phyloP scores from a whole-genome alignment of 345 rosid species.

The Heritiera fomes region DNA sequence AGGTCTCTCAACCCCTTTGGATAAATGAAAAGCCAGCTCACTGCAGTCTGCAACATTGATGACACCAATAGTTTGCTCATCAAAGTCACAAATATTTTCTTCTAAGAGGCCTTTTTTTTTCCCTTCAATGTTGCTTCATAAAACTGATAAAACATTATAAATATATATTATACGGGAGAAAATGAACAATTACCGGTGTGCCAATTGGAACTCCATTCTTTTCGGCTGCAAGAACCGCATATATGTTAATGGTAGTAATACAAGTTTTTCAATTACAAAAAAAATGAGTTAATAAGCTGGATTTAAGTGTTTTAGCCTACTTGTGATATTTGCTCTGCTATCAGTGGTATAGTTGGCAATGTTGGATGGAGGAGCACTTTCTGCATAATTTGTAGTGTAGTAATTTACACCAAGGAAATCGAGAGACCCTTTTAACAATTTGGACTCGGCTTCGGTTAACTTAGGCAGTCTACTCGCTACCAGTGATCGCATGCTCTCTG shows the following conservation, averaged over 20 bases:
- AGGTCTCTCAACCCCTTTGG: conserved; percentile 40
- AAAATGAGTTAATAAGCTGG: neutral
- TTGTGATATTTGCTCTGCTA: conserved; percentile 2
- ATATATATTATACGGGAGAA: neutral
- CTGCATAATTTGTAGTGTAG: conserved; percentile 39
- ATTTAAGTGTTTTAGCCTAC: neutral
- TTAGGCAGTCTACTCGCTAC: conserved; percentile 57
- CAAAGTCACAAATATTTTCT: neutral
- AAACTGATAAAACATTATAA: neutral
- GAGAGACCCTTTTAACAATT: conserved; percentile 46
- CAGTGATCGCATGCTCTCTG: conserved; percentile 43
- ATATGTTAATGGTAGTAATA: neutral
- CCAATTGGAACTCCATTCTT: conserved; percentile 44
- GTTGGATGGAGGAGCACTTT: conserved; percentile 11
- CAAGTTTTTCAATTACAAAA: neutral
- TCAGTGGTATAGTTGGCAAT: neutral
- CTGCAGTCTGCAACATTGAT: conserved; percentile 29
- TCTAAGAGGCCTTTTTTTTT: neutral
- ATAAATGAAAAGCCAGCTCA: conserved; percentile 36
- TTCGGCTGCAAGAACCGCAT: conserved; percentile 24
- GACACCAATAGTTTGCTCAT: neutral
- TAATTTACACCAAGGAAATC: conserved; percentile 51
- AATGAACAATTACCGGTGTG: conserved; percentile 25
- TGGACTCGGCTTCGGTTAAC: conserved; percentile 49
- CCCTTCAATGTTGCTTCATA: neutral